These are phyloP conservation scores for Eucalyptus sp. DNA, from an alignment of 345 rosid genomes.

Conservation along the genomic window DNA sequence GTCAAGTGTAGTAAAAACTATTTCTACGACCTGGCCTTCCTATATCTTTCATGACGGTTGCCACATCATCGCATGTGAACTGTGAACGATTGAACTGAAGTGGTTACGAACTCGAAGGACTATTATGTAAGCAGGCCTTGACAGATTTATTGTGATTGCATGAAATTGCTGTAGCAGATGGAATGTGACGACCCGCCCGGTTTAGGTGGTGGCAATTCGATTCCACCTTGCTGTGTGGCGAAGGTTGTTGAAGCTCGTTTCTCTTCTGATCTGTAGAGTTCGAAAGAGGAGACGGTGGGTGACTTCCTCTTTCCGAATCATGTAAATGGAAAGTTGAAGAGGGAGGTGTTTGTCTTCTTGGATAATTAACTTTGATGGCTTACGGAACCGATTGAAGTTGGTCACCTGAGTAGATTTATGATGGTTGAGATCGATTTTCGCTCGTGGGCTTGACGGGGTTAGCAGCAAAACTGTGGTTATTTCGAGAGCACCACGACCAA, in stretches of 20 bases:
- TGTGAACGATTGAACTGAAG: not conserved
- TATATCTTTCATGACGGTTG: not conserved
- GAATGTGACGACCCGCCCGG: not conserved
- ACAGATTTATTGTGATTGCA: not conserved
- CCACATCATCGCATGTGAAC: not conserved
- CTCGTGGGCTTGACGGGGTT: not conserved
- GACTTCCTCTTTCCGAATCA: not conserved
- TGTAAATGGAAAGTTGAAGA: not conserved
- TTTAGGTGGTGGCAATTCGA: not conserved
- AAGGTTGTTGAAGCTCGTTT: not conserved
- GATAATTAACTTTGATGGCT: not conserved
- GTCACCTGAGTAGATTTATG: not conserved
- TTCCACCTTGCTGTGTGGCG: not conserved
- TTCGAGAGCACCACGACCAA: not conserved
- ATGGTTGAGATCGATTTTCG: not conserved
- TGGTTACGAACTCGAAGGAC: not conserved
- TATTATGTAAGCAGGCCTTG: not conserved
- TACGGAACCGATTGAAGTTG: not conserved
- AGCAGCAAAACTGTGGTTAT: not conserved
- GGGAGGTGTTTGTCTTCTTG: not conserved
- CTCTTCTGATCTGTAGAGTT: not conserved
- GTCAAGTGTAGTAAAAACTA: not conserved
- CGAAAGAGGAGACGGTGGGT: not conserved
- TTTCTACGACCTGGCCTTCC: not conserved
- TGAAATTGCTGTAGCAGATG: not conserved